Conservation (phyloP, 1,284 basidiomycete species). For the Malassezia japonica region DNA sequence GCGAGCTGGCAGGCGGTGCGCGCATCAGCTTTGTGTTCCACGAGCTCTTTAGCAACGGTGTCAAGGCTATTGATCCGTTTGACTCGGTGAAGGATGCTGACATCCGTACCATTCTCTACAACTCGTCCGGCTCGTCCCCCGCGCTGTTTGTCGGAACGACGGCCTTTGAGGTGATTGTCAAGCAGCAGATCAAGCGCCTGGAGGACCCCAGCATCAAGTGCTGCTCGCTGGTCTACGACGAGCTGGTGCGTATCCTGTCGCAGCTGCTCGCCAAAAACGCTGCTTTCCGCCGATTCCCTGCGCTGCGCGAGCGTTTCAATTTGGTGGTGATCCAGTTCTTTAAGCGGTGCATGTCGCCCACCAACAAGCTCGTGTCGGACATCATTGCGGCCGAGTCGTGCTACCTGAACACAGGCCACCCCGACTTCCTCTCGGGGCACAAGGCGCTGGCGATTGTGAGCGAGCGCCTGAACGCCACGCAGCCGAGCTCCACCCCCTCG, state of each 20-base stretch:
- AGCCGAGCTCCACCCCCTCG: conserved; percentile 22
- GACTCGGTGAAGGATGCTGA: conserved; percentile 97
- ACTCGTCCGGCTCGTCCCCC: conserved; percentile 92
- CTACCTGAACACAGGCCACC: conserved; percentile 89
- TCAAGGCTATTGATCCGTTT: conserved; percentile 91
- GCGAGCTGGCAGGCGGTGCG: conserved; percentile 91
- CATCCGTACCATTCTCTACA: conserved; percentile 88
- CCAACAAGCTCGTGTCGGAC: conserved; percentile 84
- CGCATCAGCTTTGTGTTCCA: conserved; percentile 98
- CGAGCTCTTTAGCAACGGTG: conserved; percentile 90
- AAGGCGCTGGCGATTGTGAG: conserved; percentile 84
- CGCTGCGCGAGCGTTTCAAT: conserved; percentile 87
- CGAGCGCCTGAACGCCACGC: conserved; percentile 62
- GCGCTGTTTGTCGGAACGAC: conserved; percentile 90
- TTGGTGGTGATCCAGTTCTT: conserved; percentile 88
- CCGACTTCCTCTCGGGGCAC: conserved; percentile 93
- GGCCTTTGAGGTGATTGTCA: conserved; percentile 95
- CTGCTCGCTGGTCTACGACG: conserved; percentile 88
- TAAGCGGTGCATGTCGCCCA: conserved; percentile 84
- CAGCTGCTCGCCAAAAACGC: conserved; percentile 82
- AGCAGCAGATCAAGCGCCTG: conserved; percentile 91
- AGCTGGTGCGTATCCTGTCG: conserved; percentile 85
- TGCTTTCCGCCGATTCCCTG: conserved; percentile 84
- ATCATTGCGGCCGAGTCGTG: conserved; percentile 59
- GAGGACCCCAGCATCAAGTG: conserved; percentile 90